Percentiles rank a stretch among this genome's conserved stretches.
phyloP scores from a whole-genome alignment of 768 basidiomycete species.

The Amanita phalloides region DNA sequence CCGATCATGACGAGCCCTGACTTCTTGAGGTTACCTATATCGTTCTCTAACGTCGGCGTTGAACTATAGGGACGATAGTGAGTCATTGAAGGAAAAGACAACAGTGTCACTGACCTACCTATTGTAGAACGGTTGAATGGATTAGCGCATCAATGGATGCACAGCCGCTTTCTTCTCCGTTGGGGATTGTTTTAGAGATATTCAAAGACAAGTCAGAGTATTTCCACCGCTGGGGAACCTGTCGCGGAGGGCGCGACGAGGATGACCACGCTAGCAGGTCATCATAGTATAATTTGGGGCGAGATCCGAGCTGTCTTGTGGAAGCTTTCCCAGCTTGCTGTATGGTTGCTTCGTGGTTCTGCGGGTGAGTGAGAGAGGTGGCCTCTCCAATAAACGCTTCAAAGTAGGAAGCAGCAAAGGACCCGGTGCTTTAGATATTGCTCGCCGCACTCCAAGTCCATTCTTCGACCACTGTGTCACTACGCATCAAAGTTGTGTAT shows the following conservation, averaged over 20 bases:
- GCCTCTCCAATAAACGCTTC: too few relatives aligned
- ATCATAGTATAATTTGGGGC: background rate
- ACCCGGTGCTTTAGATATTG: too few relatives aligned
- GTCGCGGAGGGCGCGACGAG: constrained; percentile 6
- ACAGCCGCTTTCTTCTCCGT: background rate
- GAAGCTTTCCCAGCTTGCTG: too few relatives aligned
- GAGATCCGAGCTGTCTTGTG: background rate
- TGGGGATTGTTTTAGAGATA: background rate
- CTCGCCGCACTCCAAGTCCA: too few relatives aligned
- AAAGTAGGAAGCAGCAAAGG: too few relatives aligned
- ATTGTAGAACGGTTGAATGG: background rate
- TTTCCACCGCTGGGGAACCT: background rate
- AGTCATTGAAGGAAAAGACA: background rate
- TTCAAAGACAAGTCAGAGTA: background rate
- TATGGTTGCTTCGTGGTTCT: too few relatives aligned
- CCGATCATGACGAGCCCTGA: too few relatives aligned
- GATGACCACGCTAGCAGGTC: background rate
- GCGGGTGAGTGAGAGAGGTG: too few relatives aligned
- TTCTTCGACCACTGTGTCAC: too few relatives aligned
- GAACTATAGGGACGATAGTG: background rate
- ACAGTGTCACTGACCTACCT: background rate
- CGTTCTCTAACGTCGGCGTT: background rate
- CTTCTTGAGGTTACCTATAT: too few relatives aligned
- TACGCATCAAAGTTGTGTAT: too few relatives aligned
- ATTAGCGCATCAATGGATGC: background rate